Evolutionary conservation across 306 rosid species (phyloP).

Genomic region (Quercus cerris): DNA sequence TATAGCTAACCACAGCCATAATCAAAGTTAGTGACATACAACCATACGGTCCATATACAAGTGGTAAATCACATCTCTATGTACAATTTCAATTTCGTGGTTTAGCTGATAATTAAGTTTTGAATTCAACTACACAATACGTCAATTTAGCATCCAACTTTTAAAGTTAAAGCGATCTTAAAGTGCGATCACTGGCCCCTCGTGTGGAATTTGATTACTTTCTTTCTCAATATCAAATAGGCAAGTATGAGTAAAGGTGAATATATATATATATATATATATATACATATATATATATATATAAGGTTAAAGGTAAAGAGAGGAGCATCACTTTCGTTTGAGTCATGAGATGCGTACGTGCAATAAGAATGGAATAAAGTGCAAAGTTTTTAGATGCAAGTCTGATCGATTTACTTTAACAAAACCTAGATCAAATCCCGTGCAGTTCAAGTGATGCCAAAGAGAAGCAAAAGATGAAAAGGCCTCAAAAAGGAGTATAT

Average conservation of each 20-base stretch:
- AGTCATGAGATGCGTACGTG: slow-evolving; percentile 50
- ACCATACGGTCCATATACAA: neutral
- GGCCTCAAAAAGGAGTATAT: slow-evolving; percentile 28
- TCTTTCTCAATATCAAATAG: slow-evolving; percentile 28
- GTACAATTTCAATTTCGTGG: neutral
- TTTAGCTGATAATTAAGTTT: neutral
- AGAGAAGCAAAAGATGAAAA: slow-evolving; percentile 2
- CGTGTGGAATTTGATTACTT: slow-evolving; percentile 40
- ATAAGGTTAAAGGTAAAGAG: slow-evolving; percentile 18
- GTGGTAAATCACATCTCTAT: neutral
- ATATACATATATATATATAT: too few species aligned
- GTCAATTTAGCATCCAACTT: neutral
- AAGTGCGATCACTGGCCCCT: slow-evolving; percentile 41
- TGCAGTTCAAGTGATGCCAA: slow-evolving; percentile 55
- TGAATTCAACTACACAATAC: neutral
- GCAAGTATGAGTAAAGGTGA: slow-evolving; percentile 40
- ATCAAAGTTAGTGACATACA: neutral
- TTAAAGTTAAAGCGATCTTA: slow-evolving; percentile 13
- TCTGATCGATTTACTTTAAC: slow-evolving; percentile 28
- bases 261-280: neutral
- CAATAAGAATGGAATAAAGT: slow-evolving; percentile 69
- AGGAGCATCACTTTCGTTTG: slow-evolving; percentile 31
- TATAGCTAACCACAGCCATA: slow-evolving; percentile 9
- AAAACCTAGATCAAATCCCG: slow-evolving; percentile 42
- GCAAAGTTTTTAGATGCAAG: slow-evolving; percentile 28